Conservation (phyloP, 768 basidiomycete species). For the Royoungia palumana region DNA sequence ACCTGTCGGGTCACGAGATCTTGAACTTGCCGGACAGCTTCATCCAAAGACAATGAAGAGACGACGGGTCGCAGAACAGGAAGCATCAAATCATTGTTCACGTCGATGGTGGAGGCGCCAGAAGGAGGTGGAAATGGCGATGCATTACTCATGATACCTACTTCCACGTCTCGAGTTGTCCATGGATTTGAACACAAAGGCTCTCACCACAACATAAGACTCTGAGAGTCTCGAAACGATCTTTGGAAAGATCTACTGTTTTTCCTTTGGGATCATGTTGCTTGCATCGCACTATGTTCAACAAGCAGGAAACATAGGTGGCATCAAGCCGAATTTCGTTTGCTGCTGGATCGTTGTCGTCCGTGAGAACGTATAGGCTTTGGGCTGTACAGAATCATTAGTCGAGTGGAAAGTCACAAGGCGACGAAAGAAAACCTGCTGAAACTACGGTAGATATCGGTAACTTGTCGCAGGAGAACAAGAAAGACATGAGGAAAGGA, state of each 20-base stretch:
- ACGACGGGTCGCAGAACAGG: constrained; percentile 70
- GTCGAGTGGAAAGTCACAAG: not conserved
- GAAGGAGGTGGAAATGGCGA: constrained; percentile 72
- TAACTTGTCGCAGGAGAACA: constrained; percentile 64
- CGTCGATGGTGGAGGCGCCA: constrained; percentile 55
- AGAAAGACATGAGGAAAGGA: constrained; percentile 89
- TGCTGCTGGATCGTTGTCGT: constrained; percentile 80
- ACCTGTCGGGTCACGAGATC: constrained; percentile 54
- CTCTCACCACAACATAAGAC: constrained; percentile 67
- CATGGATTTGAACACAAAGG: not conserved
- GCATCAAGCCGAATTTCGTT: constrained; percentile 60
- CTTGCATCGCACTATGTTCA: constrained; percentile 53
- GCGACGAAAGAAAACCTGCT: constrained; percentile 54
- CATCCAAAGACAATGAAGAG: constrained; percentile 52
- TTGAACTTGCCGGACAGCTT: constrained; percentile 47
- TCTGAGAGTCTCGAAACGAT: constrained; percentile 49
- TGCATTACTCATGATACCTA: constrained; percentile 76
- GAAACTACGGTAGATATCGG: constrained; percentile 72
- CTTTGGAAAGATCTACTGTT: constrained; percentile 43
- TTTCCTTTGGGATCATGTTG: constrained; percentile 33
- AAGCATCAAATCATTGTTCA: constrained; percentile 69
- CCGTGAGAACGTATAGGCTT: constrained; percentile 88
- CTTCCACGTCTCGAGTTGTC: not conserved
- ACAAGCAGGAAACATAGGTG: constrained; percentile 59
- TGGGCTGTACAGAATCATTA: constrained; percentile 53